A percentile compares a stretch with the other conserved stretches of the same genome.
phyloP scores from a whole-genome alignment of 2,329 filamentous ascomycete species.

The Camillea tinctor region DNA sequence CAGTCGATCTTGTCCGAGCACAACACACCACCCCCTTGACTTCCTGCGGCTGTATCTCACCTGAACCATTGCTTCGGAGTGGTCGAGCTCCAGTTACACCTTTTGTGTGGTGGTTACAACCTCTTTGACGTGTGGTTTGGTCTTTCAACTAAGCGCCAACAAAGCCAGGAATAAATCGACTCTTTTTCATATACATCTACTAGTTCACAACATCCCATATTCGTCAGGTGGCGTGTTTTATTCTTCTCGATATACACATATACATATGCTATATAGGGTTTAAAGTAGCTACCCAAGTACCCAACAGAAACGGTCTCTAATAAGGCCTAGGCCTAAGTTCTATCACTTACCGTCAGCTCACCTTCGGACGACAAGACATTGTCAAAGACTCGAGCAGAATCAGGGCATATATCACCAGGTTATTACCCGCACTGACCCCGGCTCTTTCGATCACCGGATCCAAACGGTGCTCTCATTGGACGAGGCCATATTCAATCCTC shows the following conservation, averaged over 20 bases:
- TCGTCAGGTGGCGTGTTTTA: neutral
- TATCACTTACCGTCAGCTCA: neutral
- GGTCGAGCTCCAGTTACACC: neutral
- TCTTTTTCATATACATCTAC: too few relatives aligned
- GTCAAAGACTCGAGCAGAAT: slow-evolving; percentile 11
- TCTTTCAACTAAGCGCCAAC: neutral
- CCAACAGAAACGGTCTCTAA: slow-evolving; percentile 13
- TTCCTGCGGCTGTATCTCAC: slow-evolving; percentile 47
- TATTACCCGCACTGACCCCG: slow-evolving; percentile 12
- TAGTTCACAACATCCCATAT: too few relatives aligned
- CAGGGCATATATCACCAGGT: slow-evolving; percentile 11
- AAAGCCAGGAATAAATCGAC: too few relatives aligned
- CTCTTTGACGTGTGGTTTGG: neutral
- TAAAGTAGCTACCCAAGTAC: slow-evolving; percentile 7
- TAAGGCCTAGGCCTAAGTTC: slow-evolving; percentile 6
- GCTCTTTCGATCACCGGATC: slow-evolving; percentile 6
- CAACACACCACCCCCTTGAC: slow-evolving; percentile 70
- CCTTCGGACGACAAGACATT: slow-evolving; percentile 7
- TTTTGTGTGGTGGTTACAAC: slow-evolving; percentile 5
- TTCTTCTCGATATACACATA: too few relatives aligned
- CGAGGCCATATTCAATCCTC: slow-evolving; percentile 10
- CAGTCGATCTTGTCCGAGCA: slow-evolving; percentile 55
- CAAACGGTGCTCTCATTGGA: slow-evolving; percentile 13
- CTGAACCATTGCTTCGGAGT: neutral
- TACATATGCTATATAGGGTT: neutral